phyloP scores from a whole-genome alignment of 371 early-diverging fungal species.

The Rhizopus sp. region DNA sequence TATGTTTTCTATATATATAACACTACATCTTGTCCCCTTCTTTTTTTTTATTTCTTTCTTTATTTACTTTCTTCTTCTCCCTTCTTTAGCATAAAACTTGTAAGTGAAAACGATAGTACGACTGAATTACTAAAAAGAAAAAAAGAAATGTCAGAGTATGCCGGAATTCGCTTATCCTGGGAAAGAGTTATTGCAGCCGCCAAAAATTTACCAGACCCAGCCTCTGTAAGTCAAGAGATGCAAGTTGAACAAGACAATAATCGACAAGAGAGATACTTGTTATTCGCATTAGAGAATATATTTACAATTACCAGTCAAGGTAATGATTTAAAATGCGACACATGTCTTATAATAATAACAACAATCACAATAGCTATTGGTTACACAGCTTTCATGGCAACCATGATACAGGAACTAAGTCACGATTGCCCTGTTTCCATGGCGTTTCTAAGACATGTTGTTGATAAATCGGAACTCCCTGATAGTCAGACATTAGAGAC shows the following conservation, averaged over 20 bases:
- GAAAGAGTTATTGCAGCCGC: slow-evolving; percentile 14
- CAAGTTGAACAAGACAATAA: neutral
- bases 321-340: neutral
- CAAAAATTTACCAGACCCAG: slow-evolving; percentile 12
- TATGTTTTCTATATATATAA: too few species aligned
- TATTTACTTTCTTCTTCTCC: too few species aligned
- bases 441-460: slow-evolving; percentile 54
- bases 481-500: slow-evolving; percentile 24
- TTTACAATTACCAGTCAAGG: slow-evolving; percentile 19
- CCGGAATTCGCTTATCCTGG: slow-evolving; percentile 14
- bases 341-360: neutral
- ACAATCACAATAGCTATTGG: slow-evolving; percentile 24
- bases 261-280: slow-evolving; percentile 1
- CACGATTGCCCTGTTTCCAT: slow-evolving; percentile 49
- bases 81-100: neutral
- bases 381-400: slow-evolving; percentile 37
- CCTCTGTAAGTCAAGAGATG: neutral
- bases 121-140: neutral
- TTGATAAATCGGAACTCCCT: slow-evolving; percentile 53
- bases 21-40: neutral
- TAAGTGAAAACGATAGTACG: neutral
- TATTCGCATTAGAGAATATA: slow-evolving; percentile 18
- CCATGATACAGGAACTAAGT: slow-evolving; percentile 27
- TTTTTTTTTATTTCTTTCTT: too few species aligned
- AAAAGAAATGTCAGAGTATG: slow-evolving; percentile 2